Evolutionary conservation across 805 yeast genomes (phyloP), one percentile per base, ranked within the genome.

Genomic region (Zygotorulaspora sp.): DNA sequence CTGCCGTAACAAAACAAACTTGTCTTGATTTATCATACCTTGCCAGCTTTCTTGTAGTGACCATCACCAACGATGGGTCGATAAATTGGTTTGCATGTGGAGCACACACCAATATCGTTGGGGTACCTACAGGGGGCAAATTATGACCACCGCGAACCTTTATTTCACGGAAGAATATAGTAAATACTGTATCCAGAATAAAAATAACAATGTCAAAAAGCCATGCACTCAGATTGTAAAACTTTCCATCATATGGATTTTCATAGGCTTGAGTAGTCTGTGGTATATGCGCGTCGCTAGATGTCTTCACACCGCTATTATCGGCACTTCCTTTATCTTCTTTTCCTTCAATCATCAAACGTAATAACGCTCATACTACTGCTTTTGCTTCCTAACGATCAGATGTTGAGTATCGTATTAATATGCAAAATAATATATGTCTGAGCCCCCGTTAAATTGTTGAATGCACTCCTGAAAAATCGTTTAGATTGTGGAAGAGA

Each of bases 71-170:
- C 38, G 86, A 74, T 3, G 86, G 88, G 49, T 77, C 83, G 22
- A 89, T 87, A 57, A 89, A 89, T 63, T 88, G 96, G 61, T 87
- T 87, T 6, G 87, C 87, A 61, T 83, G 89, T 1, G 90, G 90
- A 2, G 89, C 89, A 28, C 81, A 86, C 24, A 83, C 89, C 51
- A 81, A 75, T 38, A 83, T 79, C n/a, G 81, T 75, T 0, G 89
- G 82, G 13, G 52, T 50, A 11, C 62, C 62, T 3, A 42, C 41
- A 4, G 50, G 48, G 3, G 61, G 65, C 11, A 58, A 41, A 30
- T 58, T 53, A 27, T 54, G 56, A 18, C 53, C 81, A 9, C 90
- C 90, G 36, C 88, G 67, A 1, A 84, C 76, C 37, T 83, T 67
- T 30, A 83, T 79, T 53, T 83, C 90, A 41, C 90, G 64, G 62